Evolutionary conservation across 2,329 filamentous ascomycete genomes (phyloP).

Genomic region (Colletotrichum sansevieriae): DNA sequence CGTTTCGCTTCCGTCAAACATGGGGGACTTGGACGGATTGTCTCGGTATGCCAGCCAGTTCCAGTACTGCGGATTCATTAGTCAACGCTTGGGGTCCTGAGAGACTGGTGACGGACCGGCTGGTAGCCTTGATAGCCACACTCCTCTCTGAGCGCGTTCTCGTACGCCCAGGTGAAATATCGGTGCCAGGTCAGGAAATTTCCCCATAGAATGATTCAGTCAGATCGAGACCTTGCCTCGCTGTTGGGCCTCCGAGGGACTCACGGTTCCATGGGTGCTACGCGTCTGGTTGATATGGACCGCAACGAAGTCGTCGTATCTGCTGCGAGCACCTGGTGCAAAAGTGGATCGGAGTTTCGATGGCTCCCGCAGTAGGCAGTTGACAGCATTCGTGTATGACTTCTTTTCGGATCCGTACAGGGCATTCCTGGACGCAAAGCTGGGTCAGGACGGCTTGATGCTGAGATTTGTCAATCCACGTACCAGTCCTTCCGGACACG

Average conservation of each 20-base stretch:
- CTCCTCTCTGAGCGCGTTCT: constrained; percentile 42
- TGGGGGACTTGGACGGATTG: constrained; percentile 48
- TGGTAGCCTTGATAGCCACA: constrained; percentile 41
- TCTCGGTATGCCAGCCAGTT: constrained; percentile 51
- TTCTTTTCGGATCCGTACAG: constrained; percentile 43
- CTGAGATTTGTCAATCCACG: too few species aligned
- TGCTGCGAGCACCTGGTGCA: constrained; percentile 36
- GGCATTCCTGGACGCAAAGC: constrained; percentile 41
- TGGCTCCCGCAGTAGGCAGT: constrained; percentile 32
- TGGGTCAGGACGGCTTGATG: fast-evolving
- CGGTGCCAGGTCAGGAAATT: constrained; percentile 43
- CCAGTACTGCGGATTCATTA: constrained; percentile 48
- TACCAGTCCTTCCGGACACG: constrained; percentile 23
- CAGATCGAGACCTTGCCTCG: constrained; percentile 32
- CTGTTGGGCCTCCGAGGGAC: constrained; percentile 17
- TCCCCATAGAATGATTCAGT: constrained; percentile 28
- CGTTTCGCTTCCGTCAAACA: constrained; percentile 56
- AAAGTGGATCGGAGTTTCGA: constrained; percentile 38
- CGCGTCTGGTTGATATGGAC: constrained; percentile 40
- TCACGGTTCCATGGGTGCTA: constrained; percentile 35
- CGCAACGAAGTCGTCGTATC: constrained; percentile 44
- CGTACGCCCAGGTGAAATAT: constrained; percentile 40
- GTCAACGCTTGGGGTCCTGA: constrained; percentile 1
- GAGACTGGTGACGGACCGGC: constrained; percentile 41
- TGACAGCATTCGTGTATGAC: constrained; percentile 39